Evolutionary conservation across 2,329 filamentous ascomycete species (phyloP).

Genomic region (Graphiopsis chlorocephala): DNA sequence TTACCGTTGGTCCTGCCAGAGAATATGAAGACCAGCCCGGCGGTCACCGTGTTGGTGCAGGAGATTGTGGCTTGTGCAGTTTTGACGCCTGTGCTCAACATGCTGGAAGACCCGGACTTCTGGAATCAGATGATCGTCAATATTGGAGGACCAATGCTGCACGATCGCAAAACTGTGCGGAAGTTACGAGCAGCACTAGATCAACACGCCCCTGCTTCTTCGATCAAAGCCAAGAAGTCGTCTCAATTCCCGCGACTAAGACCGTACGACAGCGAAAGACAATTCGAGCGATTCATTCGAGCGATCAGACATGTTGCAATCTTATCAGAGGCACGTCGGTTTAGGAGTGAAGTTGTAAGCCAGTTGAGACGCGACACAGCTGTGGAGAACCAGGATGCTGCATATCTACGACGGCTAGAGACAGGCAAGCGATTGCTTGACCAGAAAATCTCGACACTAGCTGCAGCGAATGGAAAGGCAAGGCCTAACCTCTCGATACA

Average conservation of each 20-base stretch:
- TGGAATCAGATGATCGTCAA: slow-evolving; percentile 98
- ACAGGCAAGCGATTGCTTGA: slow-evolving; percentile 89
- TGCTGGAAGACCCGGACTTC: slow-evolving; percentile 86
- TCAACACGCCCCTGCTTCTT: slow-evolving; percentile 81
- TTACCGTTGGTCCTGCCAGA: slow-evolving; percentile 73
- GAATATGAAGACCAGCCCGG: slow-evolving; percentile 71
- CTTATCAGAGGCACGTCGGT: slow-evolving; percentile 85
- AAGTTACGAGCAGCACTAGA: slow-evolving; percentile 89
- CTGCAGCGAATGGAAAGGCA: slow-evolving; percentile 57
- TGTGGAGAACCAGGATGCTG: slow-evolving; percentile 74
- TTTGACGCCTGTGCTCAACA: slow-evolving; percentile 73
- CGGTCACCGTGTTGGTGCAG: slow-evolving; percentile 75
- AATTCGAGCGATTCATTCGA: slow-evolving; percentile 91
- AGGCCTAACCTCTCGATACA: slow-evolving; percentile 41
- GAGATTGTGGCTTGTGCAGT: slow-evolving; percentile 95
- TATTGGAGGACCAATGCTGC: slow-evolving; percentile 69
- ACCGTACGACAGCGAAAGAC: slow-evolving; percentile 81
- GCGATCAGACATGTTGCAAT: slow-evolving; percentile 86
- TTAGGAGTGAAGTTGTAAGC: slow-evolving; percentile 87
- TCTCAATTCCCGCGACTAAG: slow-evolving; percentile 73
- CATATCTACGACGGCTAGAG: slow-evolving; percentile 85
- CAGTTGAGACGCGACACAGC: slow-evolving; percentile 83
- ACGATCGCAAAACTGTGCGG: slow-evolving; percentile 91
- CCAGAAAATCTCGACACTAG: slow-evolving; percentile 80
- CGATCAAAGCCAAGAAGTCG: slow-evolving; percentile 47